phyloP scores from a whole-genome alignment of 2,329 filamentous ascomycete genomes.

The Clonostachys byssicola region DNA sequence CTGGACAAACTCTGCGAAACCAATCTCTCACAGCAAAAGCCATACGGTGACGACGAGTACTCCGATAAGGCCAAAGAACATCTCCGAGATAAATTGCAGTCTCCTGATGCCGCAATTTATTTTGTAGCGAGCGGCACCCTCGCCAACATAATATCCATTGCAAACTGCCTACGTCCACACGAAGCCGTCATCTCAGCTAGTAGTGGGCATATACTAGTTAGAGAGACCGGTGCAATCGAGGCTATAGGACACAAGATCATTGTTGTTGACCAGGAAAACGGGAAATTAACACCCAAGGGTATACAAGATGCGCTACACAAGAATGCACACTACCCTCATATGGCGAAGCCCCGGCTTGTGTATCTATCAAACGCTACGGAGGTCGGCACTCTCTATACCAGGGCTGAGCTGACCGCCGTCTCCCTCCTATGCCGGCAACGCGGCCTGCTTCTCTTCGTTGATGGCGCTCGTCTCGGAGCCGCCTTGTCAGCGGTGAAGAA shows the following conservation, averaged over 20 bases:
- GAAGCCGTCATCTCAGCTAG: slow-evolving; percentile 46
- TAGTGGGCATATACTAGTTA: slow-evolving; percentile 41
- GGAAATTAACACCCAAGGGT: slow-evolving; percentile 39
- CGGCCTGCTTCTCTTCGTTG: slow-evolving; percentile 36
- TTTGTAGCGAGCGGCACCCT: slow-evolving; percentile 48
- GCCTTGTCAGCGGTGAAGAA: slow-evolving; percentile 35
- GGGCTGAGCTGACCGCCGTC: slow-evolving; percentile 31
- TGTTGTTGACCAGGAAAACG: slow-evolving; percentile 34
- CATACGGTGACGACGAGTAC: slow-evolving; percentile 42
- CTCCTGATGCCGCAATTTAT: slow-evolving; percentile 37
- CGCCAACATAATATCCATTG: slow-evolving; percentile 46
- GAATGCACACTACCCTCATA: slow-evolving; percentile 46
- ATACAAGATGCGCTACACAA: slow-evolving; percentile 36
- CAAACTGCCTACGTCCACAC: slow-evolving; percentile 42
- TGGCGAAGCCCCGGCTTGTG: slow-evolving; percentile 42
- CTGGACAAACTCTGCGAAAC: slow-evolving; percentile 38
- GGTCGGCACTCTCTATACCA: slow-evolving; percentile 41
- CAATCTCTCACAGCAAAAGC: slow-evolving; percentile 37
- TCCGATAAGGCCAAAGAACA: slow-evolving; percentile 31
- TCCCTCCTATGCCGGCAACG: slow-evolving; percentile 34
- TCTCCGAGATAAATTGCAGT: slow-evolving; percentile 30
- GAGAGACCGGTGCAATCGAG: slow-evolving; percentile 46
- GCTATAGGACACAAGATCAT: slow-evolving; percentile 48
- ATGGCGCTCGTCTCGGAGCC: slow-evolving; percentile 39
- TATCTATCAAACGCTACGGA: slow-evolving; percentile 49